These are phyloP conservation scores for Colletotrichum costaricense DNA, from an alignment of 2,329 filamentous ascomycete genomes.

Conservation along the genomic window DNA sequence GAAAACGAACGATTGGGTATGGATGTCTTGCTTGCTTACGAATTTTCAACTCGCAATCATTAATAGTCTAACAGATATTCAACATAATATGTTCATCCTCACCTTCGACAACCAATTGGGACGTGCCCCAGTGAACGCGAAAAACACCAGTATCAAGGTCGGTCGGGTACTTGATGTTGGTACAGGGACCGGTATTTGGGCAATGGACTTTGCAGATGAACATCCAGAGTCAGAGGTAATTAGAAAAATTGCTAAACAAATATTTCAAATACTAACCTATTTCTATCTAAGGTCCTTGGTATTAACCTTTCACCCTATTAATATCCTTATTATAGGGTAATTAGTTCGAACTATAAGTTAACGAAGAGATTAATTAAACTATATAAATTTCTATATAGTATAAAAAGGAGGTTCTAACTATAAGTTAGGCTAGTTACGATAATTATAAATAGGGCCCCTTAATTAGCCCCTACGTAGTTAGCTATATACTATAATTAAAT, in stretches of 20 bases:
- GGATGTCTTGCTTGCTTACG: not conserved
- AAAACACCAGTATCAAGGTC: slow-evolving; percentile 32
- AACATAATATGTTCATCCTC: slow-evolving; percentile 47
- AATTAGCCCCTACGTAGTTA: no score
- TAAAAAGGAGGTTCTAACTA: no score
- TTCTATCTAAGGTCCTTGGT: slow-evolving; percentile 44
- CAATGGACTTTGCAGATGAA: slow-evolving; percentile 53
- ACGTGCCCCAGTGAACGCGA: slow-evolving; percentile 36
- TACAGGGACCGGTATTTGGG: slow-evolving; percentile 58
- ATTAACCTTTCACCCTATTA: slow-evolving; percentile 50
- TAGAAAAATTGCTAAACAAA: not conserved
- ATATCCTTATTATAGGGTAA: no score
- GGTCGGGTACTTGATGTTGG: slow-evolving; percentile 55
- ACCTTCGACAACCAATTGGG: slow-evolving; percentile 44
- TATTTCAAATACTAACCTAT: no score
- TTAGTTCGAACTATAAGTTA: no score
- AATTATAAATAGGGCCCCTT: no score
- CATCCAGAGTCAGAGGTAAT: slow-evolving; percentile 43
- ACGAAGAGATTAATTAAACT: no score
- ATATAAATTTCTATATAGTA: no score
- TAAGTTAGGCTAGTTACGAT: no score
- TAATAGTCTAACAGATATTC: slow-evolving; percentile 41
- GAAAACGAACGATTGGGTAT: slow-evolving; percentile 15
- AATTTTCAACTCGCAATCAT: no score
- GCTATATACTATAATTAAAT: no score